Conservation (phyloP, 2,329 filamentous ascomycete species). For the Fusarium algeriense region DNA sequence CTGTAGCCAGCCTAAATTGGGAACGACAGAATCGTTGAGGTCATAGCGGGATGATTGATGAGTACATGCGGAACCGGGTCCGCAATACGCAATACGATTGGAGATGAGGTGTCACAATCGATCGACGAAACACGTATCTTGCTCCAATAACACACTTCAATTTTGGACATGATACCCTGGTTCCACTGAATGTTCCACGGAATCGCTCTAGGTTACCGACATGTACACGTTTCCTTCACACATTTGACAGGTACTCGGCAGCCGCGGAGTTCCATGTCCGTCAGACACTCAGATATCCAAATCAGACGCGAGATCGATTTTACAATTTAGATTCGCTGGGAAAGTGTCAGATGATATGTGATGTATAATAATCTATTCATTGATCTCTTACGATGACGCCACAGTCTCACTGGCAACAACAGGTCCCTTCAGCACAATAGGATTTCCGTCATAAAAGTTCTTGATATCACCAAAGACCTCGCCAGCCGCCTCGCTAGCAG, state of each 20-base stretch:
- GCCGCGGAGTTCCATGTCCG: neutral
- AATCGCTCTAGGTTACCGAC: neutral
- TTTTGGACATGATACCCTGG: neutral
- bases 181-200: neutral
- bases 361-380: neutral
- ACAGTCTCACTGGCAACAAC: conserved; percentile 22
- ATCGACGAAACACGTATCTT: neutral
- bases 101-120: conserved; percentile 5
- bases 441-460: conserved; percentile 32
- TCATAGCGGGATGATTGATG: neutral
- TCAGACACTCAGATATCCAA: too few species aligned
- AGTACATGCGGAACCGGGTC: neutral
- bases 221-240: neutral
- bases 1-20: neutral
- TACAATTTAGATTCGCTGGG: neutral
- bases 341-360: neutral
- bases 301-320: neutral
- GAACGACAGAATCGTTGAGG: too few species aligned
- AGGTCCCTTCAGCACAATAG: conserved; percentile 41
- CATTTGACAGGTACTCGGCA: neutral
- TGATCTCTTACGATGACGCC: neutral
- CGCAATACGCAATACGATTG: neutral
- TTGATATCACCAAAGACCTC: conserved; percentile 44
- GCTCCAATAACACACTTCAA: neutral
- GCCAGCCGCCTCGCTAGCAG: conserved; percentile 1